Conservation (phyloP, 2,329 filamentous ascomycete genomes). For the Xylaria sp. region DNA sequence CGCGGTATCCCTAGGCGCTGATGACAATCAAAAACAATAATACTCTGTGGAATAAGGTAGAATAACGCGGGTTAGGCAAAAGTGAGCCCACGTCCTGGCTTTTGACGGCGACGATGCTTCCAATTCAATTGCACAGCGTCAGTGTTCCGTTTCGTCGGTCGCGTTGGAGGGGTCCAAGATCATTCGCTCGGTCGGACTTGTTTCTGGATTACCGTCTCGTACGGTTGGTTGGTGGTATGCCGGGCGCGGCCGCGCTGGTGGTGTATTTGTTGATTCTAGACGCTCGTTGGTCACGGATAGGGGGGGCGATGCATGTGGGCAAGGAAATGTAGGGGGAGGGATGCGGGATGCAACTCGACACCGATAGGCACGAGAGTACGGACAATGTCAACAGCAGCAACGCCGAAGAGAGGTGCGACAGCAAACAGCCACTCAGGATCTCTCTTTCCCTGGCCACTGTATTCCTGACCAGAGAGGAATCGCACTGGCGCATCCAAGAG, state of each 20-base stretch:
- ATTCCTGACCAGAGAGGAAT: conserved; percentile 26
- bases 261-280: conserved; percentile 17
- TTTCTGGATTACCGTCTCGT: background rate
- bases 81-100: background rate
- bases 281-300: conserved; percentile 24
- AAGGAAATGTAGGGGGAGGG: conserved; percentile 2
- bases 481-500: conserved; percentile 20
- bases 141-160: conserved; percentile 15
- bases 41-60: conserved; percentile 3
- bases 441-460: conserved; percentile 26
- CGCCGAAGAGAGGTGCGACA: conserved; percentile 15
- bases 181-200: conserved; percentile 17
- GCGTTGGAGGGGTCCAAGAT: conserved; percentile 18
- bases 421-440: conserved; percentile 21
- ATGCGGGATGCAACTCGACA: conserved; percentile 2
- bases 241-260: conserved; percentile 14
- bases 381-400: conserved; percentile 9
- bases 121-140: conserved; percentile 12
- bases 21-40: background rate
- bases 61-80: conserved; percentile 4
- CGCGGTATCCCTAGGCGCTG: background rate
- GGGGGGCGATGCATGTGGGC: conserved; percentile 19
- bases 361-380: conserved; percentile 9
- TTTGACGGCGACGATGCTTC: conserved; percentile 2
- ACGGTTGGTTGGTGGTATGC: conserved; percentile 15